phyloP scores from a whole-genome alignment of 2,329 filamentous ascomycete species.

The Sarocladium kiliense region DNA sequence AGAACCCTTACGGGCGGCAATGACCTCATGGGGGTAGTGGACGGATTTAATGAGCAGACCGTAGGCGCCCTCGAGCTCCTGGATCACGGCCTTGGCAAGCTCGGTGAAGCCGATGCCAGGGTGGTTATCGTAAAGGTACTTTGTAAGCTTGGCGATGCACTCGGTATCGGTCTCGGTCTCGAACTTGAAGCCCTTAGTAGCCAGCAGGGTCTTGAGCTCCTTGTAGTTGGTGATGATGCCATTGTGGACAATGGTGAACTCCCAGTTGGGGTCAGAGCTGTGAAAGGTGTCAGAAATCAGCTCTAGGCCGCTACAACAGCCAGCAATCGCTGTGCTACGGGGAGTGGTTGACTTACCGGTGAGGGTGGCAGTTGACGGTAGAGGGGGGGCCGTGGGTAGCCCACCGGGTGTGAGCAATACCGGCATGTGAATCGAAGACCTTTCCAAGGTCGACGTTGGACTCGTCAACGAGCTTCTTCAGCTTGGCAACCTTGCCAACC shows the following conservation, averaged over 20 bases:
- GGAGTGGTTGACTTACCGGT: conserved; percentile 60
- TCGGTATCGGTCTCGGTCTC: conserved; percentile 99
- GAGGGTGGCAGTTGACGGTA: conserved; percentile 94
- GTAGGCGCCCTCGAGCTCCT: conserved; percentile 96
- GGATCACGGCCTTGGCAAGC: conserved; percentile 94
- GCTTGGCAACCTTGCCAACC: conserved; percentile 96
- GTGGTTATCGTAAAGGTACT: conserved; percentile 96
- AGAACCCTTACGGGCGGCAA: conserved; percentile 97
- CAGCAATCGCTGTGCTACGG: conserved; percentile 15
- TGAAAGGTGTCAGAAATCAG: conserved; percentile 9
- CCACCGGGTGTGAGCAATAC: conserved; percentile 98
- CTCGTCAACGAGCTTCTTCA: conserved; percentile 87
- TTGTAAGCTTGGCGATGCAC: conserved; percentile 97
- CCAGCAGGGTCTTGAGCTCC: conserved; percentile 90
- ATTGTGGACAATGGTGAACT: conserved; percentile 98
- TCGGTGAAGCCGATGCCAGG: conserved; percentile 93
- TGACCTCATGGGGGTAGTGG: conserved; percentile 96
- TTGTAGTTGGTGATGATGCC: conserved; percentile 99
- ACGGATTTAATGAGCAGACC: conserved; percentile 97
- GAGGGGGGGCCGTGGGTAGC: conserved; percentile 95
- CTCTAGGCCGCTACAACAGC: conserved; percentile 9
- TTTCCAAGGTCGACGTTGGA: conserved; percentile 80
- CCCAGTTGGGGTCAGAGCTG: conserved; percentile 90
- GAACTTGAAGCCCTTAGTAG: conserved; percentile 94
- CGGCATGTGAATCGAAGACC: conserved; percentile 95